phyloP scores from a whole-genome alignment of 2,329 filamentous ascomycete genomes.

The Diplodia mutila region DNA sequence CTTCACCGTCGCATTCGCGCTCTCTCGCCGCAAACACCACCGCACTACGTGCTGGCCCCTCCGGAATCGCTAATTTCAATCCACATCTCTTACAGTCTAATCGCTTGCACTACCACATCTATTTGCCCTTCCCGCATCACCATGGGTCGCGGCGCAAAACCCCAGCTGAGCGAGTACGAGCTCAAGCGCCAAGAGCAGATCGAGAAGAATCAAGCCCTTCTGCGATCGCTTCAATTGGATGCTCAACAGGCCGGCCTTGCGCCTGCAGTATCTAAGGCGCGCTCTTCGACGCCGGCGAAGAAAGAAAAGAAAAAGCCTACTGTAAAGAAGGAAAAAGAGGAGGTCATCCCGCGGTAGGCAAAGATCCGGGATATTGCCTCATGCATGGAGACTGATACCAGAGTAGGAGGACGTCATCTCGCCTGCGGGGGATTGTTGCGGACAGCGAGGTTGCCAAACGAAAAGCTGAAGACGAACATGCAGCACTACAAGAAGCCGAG shows the following conservation, averaged over 20 bases:
- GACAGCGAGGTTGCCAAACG: constrained; percentile 70
- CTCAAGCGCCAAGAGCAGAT: constrained; percentile 84
- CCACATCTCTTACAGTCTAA: background rate
- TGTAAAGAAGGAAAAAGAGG: constrained; percentile 61
- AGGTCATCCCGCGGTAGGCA: constrained; percentile 53
- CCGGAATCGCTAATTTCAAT: background rate
- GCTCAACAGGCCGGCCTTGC: constrained; percentile 71
- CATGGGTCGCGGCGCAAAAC: constrained; percentile 44
- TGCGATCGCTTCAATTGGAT: constrained; percentile 74
- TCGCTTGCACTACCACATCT: background rate
- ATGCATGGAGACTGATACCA: background rate
- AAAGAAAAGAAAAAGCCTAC: constrained; percentile 46
- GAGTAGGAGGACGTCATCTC: constrained; percentile 58
- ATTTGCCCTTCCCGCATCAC: background rate
- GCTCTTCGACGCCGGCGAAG: constrained; percentile 53
- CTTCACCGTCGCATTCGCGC: constrained; percentile 13
- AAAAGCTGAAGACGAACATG: constrained; percentile 68
- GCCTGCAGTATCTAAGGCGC: constrained; percentile 54
- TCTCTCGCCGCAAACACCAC: background rate
- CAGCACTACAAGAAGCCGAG: constrained; percentile 60
- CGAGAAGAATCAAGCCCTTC: constrained; percentile 78
- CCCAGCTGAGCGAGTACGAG: constrained; percentile 81
- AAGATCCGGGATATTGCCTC: background rate
- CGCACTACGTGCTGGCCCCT: background rate
- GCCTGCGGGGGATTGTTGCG: constrained; percentile 64